These are phyloP conservation scores for Aspergillus fructus DNA, from an alignment of 2,329 filamentous ascomycete genomes.

Conservation along the genomic window DNA sequence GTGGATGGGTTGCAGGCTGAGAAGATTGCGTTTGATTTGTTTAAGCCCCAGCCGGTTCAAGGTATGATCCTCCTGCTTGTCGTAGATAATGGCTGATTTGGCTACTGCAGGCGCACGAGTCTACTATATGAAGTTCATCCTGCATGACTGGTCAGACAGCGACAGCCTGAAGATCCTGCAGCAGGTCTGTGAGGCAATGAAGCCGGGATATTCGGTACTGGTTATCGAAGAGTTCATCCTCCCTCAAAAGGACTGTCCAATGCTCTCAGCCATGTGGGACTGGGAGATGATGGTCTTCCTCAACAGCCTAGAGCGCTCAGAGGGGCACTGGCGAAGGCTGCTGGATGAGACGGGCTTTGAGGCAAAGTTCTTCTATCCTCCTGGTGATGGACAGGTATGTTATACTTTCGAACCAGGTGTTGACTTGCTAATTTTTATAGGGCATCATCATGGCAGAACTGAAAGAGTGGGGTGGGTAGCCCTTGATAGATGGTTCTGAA, in stretches of 20 bases:
- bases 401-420: neutral
- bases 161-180: constrained; percentile 22
- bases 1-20: neutral
- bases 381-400: constrained; percentile 19
- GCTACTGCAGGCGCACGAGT: constrained; percentile 6
- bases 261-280: constrained; percentile 22
- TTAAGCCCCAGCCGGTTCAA: constrained; percentile 9
- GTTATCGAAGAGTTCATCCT: constrained; percentile 28
- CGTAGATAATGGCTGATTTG: neutral
- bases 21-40: constrained; percentile 10
- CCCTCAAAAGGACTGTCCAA: constrained; percentile 21
- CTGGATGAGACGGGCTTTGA: constrained; percentile 18
- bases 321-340: constrained; percentile 19
- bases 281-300: constrained; percentile 28
- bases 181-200: constrained; percentile 23
- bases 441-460: neutral
- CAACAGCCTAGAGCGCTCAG: constrained; percentile 24
- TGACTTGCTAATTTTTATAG: neutral
- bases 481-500: no score
- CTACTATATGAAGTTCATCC: constrained; percentile 28
- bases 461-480: neutral
- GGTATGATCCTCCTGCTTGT: neutral
- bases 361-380: constrained; percentile 18
- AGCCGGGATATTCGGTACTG: constrained; percentile 24
- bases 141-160: constrained; percentile 35